Evolutionary conservation across 805 yeast species (phyloP).

Genomic region (Candida maltosa): DNA sequence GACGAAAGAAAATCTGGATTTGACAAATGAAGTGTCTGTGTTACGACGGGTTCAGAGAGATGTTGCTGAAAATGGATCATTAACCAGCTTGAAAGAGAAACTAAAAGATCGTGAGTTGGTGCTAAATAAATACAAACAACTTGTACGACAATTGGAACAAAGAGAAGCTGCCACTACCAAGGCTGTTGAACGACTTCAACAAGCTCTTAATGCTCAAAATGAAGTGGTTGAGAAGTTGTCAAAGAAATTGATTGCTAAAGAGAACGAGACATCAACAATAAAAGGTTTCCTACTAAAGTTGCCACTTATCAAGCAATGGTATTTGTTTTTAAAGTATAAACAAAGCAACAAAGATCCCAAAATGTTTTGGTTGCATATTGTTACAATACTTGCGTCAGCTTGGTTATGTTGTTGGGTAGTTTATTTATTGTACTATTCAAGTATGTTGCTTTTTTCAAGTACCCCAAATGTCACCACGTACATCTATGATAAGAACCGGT

Average conservation of each 20-base stretch:
- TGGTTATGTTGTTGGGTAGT: conserved; percentile 15
- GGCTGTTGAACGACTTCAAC: conserved; percentile 10
- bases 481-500: conserved; percentile 13
- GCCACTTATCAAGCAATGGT: conserved; percentile 30
- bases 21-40: conserved; percentile 13
- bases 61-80: conserved; percentile 1
- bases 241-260: conserved; percentile 10
- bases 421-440: conserved; percentile 1
- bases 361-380: conserved; percentile 15
- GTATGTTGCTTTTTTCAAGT: neutral
- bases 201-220: conserved; percentile 19
- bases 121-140: conserved; percentile 13
- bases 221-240: conserved; percentile 14
- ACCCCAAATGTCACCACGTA: conserved; percentile 1
- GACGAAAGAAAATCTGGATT: conserved; percentile 7
- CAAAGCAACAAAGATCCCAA: conserved; percentile 18
- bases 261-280: conserved; percentile 5
- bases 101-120: conserved; percentile 7
- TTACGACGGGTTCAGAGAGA: conserved; percentile 11
- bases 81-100: conserved; percentile 1
- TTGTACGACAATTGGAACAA: conserved; percentile 11
- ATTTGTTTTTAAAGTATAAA: conserved; percentile 20
- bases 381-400: conserved; percentile 19
- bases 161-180: conserved; percentile 10
- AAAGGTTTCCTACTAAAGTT: conserved; percentile 18